These are phyloP conservation scores for Sistotremastrum niveocremeum DNA, from an alignment of 768 basidiomycete species.

Conservation along the genomic window DNA sequence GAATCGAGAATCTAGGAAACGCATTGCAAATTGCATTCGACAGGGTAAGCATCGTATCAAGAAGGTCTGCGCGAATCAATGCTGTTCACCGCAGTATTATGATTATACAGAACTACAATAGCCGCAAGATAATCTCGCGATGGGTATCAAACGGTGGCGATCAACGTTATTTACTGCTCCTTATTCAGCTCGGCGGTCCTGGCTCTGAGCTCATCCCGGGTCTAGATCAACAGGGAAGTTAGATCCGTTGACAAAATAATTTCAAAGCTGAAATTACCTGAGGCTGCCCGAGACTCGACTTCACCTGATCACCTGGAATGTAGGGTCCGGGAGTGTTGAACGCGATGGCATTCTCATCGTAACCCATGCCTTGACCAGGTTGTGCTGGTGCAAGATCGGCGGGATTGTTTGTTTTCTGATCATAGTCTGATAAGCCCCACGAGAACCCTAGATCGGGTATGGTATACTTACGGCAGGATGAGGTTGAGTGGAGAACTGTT, in stretches of 20 bases:
- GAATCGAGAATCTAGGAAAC: too few species aligned
- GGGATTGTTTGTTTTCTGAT: constrained; percentile 48
- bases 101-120: too few species aligned
- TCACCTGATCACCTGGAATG: constrained; percentile 30
- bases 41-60: too few species aligned
- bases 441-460: not conserved
- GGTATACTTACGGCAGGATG: constrained; percentile 41
- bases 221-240: constrained; percentile 20
- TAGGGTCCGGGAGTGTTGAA: constrained; percentile 40
- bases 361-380: constrained; percentile 22
- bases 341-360: constrained; percentile 27
- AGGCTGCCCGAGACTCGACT: constrained; percentile 33
- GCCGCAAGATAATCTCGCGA: too few species aligned
- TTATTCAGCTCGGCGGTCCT: constrained; percentile 35
- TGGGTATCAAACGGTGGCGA: too few species aligned
- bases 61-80: too few species aligned
- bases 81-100: too few species aligned
- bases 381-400: constrained; percentile 28
- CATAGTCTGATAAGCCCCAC: not conserved
- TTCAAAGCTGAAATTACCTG: constrained; percentile 21
- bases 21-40: too few species aligned
- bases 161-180: constrained; percentile 1
- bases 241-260: not conserved
- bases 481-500: constrained; percentile 38
- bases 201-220: constrained; percentile 35